phyloP scores from a whole-genome alignment of 768 basidiomycete genomes.

The Mycena amicta region DNA sequence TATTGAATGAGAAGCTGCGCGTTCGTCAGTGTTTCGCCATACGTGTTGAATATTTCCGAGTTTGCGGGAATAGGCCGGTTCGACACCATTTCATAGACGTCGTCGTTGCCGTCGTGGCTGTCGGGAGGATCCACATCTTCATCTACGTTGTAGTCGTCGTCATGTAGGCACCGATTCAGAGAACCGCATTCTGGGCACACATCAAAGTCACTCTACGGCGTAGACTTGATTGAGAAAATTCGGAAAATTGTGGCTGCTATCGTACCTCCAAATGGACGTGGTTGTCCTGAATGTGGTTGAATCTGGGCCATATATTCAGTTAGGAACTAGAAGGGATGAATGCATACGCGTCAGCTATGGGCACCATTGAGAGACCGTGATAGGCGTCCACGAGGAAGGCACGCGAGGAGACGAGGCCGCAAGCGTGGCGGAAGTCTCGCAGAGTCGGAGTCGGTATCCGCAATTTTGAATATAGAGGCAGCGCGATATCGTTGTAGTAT shows the following conservation, averaged over 20 bases:
- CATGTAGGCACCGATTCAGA: constrained; percentile 69
- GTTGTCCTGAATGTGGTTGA: constrained; percentile 72
- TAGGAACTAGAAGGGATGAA: constrained; percentile 1
- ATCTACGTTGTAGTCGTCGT: constrained; percentile 31
- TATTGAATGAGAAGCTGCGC: constrained; percentile 68
- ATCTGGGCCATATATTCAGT: constrained; percentile 44
- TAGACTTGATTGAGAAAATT: constrained; percentile 4
- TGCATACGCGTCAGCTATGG: constrained; percentile 80
- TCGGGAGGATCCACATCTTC: constrained; percentile 1
- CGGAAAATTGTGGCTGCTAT: constrained; percentile 5
- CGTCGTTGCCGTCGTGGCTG: constrained; percentile 29
- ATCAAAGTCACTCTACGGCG: constrained; percentile 63
- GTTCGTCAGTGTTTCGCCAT: constrained; percentile 67
- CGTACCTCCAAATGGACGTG: constrained; percentile 75
- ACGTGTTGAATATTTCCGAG: constrained; percentile 76
- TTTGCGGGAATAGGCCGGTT: constrained; percentile 50
- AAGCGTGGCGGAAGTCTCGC: constrained; percentile 53
- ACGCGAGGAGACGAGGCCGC: constrained; percentile 73
- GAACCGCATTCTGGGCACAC: constrained; percentile 78
- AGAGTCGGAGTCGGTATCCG: constrained; percentile 27
- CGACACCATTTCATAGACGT: constrained; percentile 69
- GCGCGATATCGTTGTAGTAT: constrained; percentile 39
- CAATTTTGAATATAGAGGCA: constrained; percentile 19
- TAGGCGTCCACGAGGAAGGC: constrained; percentile 84
- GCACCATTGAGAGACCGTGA: constrained; percentile 81